phyloP scores from a whole-genome alignment of 257 asterid genomes.

The Penstemon barbatus region DNA sequence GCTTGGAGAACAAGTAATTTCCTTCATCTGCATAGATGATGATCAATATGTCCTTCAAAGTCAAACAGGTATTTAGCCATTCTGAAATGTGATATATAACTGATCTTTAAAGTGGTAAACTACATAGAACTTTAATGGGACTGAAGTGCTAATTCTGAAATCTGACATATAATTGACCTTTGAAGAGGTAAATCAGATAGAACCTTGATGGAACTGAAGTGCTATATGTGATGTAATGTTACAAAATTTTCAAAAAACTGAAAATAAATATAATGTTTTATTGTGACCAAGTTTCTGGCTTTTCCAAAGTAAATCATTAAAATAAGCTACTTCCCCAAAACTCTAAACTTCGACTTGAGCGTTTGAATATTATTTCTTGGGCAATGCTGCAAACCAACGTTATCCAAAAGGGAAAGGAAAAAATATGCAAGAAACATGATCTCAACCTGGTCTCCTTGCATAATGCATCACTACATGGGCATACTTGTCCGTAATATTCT shows the following conservation, averaged over 20 bases:
- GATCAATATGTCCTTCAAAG: slow-evolving; percentile 11
- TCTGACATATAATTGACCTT: neutral
- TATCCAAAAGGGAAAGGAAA: neutral
- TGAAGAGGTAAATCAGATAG: neutral
- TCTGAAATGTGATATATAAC: neutral
- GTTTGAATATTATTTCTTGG: slow-evolving; percentile 17
- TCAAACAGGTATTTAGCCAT: neutral
- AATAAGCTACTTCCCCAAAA: slow-evolving; percentile 1
- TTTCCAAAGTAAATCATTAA: neutral
- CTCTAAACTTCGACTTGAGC: neutral
- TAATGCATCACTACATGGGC: slow-evolving; percentile 8
- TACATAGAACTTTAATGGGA: neutral
- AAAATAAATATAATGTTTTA: neutral
- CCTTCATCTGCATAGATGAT: neutral
- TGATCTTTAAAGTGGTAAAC: slow-evolving; percentile 4
- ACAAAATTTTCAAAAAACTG: neutral
- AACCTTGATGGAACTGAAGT: neutral
- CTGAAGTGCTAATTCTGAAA: neutral
- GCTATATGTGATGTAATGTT: neutral
- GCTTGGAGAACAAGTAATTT: neutral
- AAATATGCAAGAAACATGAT: neutral
- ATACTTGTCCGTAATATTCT: slow-evolving; percentile 1
- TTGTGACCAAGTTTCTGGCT: neutral
- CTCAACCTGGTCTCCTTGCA: slow-evolving; percentile 2
- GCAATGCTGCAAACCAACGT: slow-evolving; percentile 9